Percentiles rank a stretch among this genome's conserved stretches.
Evolutionary conservation across 768 basidiomycete genomes (phyloP).

Genomic region (Rhizopogon rudus): DNA sequence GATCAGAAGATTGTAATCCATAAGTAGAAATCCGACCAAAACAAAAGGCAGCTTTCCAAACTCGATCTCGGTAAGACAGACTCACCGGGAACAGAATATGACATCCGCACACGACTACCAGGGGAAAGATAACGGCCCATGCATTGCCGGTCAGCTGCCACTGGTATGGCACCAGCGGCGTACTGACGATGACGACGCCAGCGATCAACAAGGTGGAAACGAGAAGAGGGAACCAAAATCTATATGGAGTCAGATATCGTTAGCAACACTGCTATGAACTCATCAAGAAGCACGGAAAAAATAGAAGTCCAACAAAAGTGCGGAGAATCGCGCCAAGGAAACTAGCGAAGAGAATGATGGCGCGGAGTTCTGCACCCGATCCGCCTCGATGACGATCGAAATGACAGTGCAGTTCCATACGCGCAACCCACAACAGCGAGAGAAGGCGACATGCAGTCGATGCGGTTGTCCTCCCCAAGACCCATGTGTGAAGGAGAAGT

Average conservation of each 20-base stretch:
- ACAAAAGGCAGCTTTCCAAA: background rate
- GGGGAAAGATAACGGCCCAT: slow-evolving; percentile 77
- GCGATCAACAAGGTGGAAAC: slow-evolving; percentile 46
- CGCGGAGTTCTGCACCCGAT: background rate
- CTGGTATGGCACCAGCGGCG: slow-evolving; percentile 50
- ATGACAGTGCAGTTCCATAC: background rate
- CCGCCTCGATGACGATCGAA: background rate
- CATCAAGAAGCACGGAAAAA: slow-evolving; percentile 1
- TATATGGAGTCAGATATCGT: slow-evolving; percentile 12
- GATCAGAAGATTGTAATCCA: background rate
- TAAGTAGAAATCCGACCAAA: background rate
- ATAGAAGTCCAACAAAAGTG: background rate
- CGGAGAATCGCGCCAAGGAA: background rate
- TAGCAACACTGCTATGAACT: slow-evolving; percentile 9
- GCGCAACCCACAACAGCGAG: too few relatives aligned
- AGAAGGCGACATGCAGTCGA: too few relatives aligned
- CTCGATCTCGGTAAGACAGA: slow-evolving; percentile 1
- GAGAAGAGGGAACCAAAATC: slow-evolving; percentile 37
- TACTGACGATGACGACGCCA: slow-evolving; percentile 55
- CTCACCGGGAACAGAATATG: slow-evolving; percentile 76
- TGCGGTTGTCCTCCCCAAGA: too few relatives aligned
- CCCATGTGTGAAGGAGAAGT: background rate
- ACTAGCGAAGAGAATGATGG: background rate
- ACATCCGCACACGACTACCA: slow-evolving; percentile 61
- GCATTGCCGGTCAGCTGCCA: slow-evolving; percentile 57